phyloP scores from a whole-genome alignment of 495 filamentous ascomycete genomes.

The Aspergillus baeticus region DNA sequence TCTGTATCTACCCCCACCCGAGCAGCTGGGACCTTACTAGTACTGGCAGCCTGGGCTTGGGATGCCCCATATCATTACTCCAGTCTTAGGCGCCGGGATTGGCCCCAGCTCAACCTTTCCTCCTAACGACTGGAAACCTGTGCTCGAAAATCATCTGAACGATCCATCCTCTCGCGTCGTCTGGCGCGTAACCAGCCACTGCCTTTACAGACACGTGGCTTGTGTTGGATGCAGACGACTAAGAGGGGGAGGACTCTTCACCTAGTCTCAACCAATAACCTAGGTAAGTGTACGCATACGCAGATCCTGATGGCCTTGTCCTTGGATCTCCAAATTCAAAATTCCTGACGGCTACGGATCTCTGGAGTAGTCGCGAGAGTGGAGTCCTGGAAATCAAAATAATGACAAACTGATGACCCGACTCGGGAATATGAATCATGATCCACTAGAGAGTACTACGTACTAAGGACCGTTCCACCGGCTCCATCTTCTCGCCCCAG shows the following conservation, averaged over 20 bases:
- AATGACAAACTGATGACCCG: background rate
- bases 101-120: background rate
- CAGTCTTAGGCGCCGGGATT: constrained; percentile 12
- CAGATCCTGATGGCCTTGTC: background rate
- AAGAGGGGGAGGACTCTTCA: constrained; percentile 5
- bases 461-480: background rate
- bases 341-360: background rate
- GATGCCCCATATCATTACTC: background rate
- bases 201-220: constrained; percentile 21
- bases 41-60: no score
- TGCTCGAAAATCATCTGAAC: background rate
- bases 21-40: background rate
- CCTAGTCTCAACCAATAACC: background rate
- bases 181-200: constrained; percentile 19
- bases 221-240: constrained; percentile 17
- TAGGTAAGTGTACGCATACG: background rate
- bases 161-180: constrained; percentile 8
- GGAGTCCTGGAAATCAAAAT: background rate
- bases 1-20: background rate
- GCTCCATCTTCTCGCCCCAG: constrained; percentile 1
- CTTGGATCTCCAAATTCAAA: background rate
- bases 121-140: constrained; percentile 5
- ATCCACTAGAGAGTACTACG: background rate
- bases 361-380: background rate
- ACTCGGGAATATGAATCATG: background rate